Base-by-base conservation (phyloP, 768 basidiomycete genomes). In the Hericium coralloides region DNA sequence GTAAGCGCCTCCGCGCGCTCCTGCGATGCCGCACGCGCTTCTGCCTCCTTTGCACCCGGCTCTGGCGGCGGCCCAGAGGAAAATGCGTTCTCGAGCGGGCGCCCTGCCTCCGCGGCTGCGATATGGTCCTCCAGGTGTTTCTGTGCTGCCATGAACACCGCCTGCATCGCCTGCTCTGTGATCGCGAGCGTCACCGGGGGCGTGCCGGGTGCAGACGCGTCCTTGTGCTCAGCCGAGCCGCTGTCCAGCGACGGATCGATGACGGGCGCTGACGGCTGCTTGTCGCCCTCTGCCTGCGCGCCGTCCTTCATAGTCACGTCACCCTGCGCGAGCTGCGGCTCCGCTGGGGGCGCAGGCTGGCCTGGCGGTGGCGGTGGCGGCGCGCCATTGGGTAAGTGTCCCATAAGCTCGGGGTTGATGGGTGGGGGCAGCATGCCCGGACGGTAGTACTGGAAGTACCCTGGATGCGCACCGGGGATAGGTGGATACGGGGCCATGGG, bases 161-260 rank as follows among this genome's bases (percentile, higher is more conserved):
- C 71, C 55, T 75, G 66, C 62, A 71, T 59, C 20, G 67, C 70
- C 36, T 61, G 58, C 15, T 51, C 53, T 6, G 64, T 58, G 45
- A 64, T 67, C 55, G 58, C 62, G 56, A 60, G 60, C 61, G 39
- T 67, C 58, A 58, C 58, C 47, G 49, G 18, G 55, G 64, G 10
- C 53, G n/a, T 22, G 31, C 55, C 26, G 36, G 58, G 52, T 26
- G 55, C 26, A 43, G 63, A 60, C 5, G 36, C 48, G 31, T 47
- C 43, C 22, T 67, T 66, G 38, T 70, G 55, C 37, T 53, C 49
- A 2, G 18, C 3, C 4, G 18, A 3, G 9, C 49, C 20, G 10
- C 15, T 23, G 5, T 70, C 74, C 2, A 75, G 63, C 7, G 73
- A 72, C 38, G 74, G 74, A 54, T 75, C 74, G 36, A 75, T 75